Evolutionary conservation across 208 protist genomes (phyloP).

Genomic region (Strigomonas galati): DNA sequence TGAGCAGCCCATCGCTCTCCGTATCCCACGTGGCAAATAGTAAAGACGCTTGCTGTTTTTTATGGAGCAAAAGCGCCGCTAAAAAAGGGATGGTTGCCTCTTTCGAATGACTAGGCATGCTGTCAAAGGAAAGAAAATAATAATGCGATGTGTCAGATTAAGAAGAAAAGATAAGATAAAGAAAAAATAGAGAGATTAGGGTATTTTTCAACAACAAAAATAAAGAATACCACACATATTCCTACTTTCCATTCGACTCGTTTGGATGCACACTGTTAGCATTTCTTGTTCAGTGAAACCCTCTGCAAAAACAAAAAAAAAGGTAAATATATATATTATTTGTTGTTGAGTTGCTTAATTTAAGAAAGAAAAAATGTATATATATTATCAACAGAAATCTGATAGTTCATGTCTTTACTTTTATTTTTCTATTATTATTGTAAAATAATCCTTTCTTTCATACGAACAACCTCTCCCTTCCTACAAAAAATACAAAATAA

Average conservation of each 20-base stretch:
- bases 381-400: background rate
- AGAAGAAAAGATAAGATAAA: background rate
- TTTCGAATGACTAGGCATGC: background rate
- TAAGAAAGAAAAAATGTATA: constrained; percentile 9
- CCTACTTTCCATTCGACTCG: too few species aligned
- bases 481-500: too few species aligned
- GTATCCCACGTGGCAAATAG: constrained; percentile 62
- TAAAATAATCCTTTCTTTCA: too few species aligned
- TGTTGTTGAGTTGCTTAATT: background rate
- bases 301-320: background rate
- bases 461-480: too few species aligned
- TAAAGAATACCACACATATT: background rate
- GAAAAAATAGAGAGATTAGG: background rate
- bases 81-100: background rate
- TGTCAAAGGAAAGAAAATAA: too few species aligned
- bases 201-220: background rate
- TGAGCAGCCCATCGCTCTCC: constrained; percentile 42
- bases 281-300: background rate
- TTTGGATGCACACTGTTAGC: too few species aligned
- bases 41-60: constrained; percentile 60
- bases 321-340: background rate
- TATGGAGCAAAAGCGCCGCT: constrained; percentile 5
- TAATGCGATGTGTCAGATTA: background rate
- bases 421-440: too few species aligned
- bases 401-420: too few species aligned